A percentile compares a stretch with the other conserved stretches of the same genome.
Evolutionary conservation across 306 rosid genomes (phyloP).

Genomic region (Echinosophora koreensis): DNA sequence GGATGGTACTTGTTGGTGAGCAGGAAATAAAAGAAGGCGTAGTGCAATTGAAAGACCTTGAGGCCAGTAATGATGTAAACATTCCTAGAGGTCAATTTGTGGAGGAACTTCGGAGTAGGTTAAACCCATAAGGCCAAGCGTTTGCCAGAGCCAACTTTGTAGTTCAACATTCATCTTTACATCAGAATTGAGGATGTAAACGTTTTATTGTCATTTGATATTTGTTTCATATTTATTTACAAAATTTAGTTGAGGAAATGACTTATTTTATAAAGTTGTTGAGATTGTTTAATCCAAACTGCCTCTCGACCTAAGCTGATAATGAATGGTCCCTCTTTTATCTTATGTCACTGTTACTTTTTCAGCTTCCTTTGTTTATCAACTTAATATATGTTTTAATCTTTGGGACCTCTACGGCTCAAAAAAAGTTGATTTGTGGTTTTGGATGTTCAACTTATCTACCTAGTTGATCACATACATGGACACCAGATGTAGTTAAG

Average conservation of each 20-base stretch:
- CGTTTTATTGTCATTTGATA: constrained; percentile 1
- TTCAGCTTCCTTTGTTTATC: not conserved
- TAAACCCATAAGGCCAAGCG: constrained; percentile 43
- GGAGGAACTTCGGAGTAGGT: constrained; percentile 66
- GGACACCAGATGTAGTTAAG: too few relatives aligned
- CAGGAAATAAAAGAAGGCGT: constrained; percentile 71
- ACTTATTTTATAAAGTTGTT: not conserved
- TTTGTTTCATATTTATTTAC: constrained; percentile 13
- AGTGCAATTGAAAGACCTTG: constrained; percentile 67
- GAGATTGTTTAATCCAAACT: not conserved
- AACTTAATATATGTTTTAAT: too few relatives aligned
- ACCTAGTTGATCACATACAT: too few relatives aligned
- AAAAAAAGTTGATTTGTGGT: too few relatives aligned
- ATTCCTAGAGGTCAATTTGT: constrained; percentile 63
- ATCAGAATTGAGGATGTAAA: not conserved
- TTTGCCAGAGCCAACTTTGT: not conserved
- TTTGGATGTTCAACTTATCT: too few relatives aligned
- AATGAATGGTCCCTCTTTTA: not conserved
- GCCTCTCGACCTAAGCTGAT: not conserved
- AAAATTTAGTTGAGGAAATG: not conserved
- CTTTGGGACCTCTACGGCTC: too few relatives aligned
- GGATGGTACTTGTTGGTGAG: constrained; percentile 84
- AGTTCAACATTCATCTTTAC: not conserved
- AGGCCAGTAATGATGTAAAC: constrained; percentile 49
- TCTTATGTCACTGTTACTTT: not conserved